Conservation (phyloP, 345 rosid species). For the Mangifera indica region DNA sequence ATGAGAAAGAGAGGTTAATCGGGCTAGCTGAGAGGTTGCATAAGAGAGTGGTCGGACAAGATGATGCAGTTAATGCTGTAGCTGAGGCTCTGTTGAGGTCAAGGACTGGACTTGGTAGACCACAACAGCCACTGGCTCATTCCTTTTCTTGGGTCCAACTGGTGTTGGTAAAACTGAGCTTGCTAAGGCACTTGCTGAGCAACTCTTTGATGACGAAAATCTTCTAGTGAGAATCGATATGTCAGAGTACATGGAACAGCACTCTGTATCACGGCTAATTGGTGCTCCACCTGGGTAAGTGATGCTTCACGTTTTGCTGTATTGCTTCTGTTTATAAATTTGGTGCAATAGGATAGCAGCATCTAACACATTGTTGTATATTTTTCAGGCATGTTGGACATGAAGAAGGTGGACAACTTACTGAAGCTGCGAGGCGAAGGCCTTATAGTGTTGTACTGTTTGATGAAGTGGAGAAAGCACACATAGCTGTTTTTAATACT, state of each 20-base stretch:
- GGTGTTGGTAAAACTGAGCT: slow-evolving; percentile 96
- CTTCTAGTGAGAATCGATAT: slow-evolving; percentile 74
- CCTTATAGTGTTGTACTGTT: slow-evolving; percentile 82
- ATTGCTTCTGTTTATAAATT: too few relatives aligned
- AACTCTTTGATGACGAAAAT: slow-evolving; percentile 83
- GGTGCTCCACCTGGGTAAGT: slow-evolving; percentile 92
- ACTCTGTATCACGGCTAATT: slow-evolving; percentile 71
- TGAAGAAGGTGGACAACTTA: slow-evolving; percentile 92
- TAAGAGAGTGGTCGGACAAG: slow-evolving; percentile 79
- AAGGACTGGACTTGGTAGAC: slow-evolving; percentile 90
- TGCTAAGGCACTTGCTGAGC: slow-evolving; percentile 92
- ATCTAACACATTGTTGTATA: background rate
- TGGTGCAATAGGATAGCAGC: background rate
- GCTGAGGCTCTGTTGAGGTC: slow-evolving; percentile 84
- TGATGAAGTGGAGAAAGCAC: slow-evolving; percentile 96
- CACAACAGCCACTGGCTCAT: slow-evolving; percentile 91
- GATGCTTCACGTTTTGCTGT: background rate
- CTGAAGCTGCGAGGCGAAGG: slow-evolving; percentile 86
- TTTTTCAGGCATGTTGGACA: slow-evolving; percentile 77
- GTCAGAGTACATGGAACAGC: slow-evolving; percentile 92
- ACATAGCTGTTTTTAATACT: slow-evolving; percentile 79
- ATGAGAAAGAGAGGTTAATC: slow-evolving; percentile 74
- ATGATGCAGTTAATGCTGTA: slow-evolving; percentile 74
- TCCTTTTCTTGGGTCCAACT: slow-evolving; percentile 88
- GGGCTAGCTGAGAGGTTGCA: slow-evolving; percentile 84